Evolutionary conservation across 768 basidiomycete genomes (phyloP).

Genomic region (Lactarius deliciosus): DNA sequence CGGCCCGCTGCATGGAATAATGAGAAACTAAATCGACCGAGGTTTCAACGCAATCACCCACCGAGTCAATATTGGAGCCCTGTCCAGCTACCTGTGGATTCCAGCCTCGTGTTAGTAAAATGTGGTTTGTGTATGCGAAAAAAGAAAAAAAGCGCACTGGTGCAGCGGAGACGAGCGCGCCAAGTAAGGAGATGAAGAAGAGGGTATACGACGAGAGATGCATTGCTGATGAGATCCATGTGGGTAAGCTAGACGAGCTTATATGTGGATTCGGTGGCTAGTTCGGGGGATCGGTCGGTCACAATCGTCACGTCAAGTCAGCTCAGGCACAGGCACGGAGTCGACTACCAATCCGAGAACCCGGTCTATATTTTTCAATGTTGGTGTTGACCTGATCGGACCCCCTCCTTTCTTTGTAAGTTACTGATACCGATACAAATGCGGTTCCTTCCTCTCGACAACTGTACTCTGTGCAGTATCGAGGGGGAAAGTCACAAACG

Average conservation of each 20-base stretch:
- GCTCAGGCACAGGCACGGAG: not conserved
- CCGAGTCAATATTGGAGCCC: not conserved
- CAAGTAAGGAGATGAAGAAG: conserved; percentile 9
- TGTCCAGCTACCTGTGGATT: not conserved
- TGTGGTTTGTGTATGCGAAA: not conserved
- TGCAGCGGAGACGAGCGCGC: conserved; percentile 1
- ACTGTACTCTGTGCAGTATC: not conserved
- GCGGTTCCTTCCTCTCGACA: not conserved
- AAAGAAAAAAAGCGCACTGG: conserved; percentile 6
- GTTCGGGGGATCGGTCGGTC: conserved; percentile 1
- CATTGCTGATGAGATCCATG: conserved; percentile 3
- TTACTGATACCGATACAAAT: not conserved
- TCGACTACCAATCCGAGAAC: not conserved
- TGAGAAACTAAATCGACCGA: not conserved
- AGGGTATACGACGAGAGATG: conserved; percentile 4
- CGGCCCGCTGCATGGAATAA: not conserved
- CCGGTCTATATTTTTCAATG: not conserved
- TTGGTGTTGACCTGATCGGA: not conserved
- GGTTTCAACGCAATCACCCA: not conserved
- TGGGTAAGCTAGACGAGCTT: not conserved
- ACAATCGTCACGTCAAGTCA: conserved; percentile 5
- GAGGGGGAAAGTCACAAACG: not conserved
- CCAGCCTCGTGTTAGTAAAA: not conserved
- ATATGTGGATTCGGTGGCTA: not conserved
- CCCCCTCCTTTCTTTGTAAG: not conserved